Evolutionary conservation across 1,139 yeast species (phyloP), one percentile per base, ranked within the genome.

Genomic region (Entelexis sorbosivorans): DNA sequence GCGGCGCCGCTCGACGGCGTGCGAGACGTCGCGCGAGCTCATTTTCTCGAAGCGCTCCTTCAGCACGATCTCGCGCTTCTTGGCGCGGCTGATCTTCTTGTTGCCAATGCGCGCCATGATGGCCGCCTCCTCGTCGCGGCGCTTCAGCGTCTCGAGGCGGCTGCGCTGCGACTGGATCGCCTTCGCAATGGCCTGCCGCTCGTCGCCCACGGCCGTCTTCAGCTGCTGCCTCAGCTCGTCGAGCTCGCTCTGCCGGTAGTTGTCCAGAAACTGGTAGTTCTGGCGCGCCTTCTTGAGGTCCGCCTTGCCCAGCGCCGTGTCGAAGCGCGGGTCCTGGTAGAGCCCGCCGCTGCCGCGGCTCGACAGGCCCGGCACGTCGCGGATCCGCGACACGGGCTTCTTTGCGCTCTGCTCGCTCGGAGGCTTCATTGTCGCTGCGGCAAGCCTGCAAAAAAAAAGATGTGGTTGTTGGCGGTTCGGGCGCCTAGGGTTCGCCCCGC

Each of bases 1-100:
- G 64, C 97, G 78, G 76, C 89, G 85, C 65, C 96, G 78, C 69
- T 88, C 96, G 76, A 91, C 78, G 38, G 83, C 88, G 74, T 82
- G 83, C 60, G 84, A 89, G 62, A 95, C 76, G 65, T 91, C 96
- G 55, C 76, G 74, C 44, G 82, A 72, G 71, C 79, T 85, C 96
- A 91, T 84, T 54, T 72, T 69, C 58, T 86, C 93, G 70, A 82
- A 91, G 67, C 85, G 85, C 66, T 91, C 95, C 69, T 83, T 83
- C 64, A 88, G 89, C 49, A 91, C 73, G 64, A 91, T 75, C 69
- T 85, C 87, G 56, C 93, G 73, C 71, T 85, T 80, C 58, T 89
- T 97, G 53, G 70, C 75, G 59, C 81, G 74, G 72, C 87, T 89
- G 65, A 91, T 73, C 56, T 75, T 73, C 58, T 75, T 69, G 56